A percentile compares a stretch with the other conserved stretches of the same genome.
phyloP scores from a whole-genome alignment of 495 filamentous ascomycete species.

The Parachaetomium inaequale region DNA sequence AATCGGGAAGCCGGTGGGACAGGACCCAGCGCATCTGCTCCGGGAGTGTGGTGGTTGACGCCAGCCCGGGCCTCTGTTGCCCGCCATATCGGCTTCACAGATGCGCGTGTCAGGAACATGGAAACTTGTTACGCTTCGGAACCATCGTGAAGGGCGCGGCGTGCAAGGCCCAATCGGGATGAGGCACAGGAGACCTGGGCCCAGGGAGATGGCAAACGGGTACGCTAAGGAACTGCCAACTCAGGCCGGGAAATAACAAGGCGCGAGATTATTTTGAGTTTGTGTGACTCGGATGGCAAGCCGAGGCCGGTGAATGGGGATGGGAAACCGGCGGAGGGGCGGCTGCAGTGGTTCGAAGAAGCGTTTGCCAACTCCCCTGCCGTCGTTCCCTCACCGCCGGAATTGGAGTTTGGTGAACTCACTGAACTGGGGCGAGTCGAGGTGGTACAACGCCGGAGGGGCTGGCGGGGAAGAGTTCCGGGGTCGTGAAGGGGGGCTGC shows the following conservation, averaged over 20 bases:
- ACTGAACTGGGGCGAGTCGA: not conserved
- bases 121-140: not conserved
- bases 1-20: not conserved
- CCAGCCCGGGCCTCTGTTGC: slow-evolving; percentile 1
- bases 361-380: not conserved
- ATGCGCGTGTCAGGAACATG: not conserved
- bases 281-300: not conserved
- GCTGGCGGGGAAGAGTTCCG: slow-evolving; percentile 13
- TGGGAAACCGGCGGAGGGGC: not conserved
- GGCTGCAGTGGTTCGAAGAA: not conserved
- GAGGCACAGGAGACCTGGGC: not conserved
- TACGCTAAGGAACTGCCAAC: not conserved
- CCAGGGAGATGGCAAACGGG: too few relatives aligned
- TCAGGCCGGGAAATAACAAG: not conserved
- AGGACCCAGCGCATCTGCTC: not conserved
- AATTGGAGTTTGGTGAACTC: not conserved
- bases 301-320: not conserved
- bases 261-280: not conserved
- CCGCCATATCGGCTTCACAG: not conserved
- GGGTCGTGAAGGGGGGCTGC: not conserved
- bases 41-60: not conserved
- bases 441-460: slow-evolving; percentile 4
- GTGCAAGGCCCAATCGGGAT: not conserved
- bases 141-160: not conserved
- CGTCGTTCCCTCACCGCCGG: not conserved